phyloP scores from a whole-genome alignment of 495 filamentous ascomycete species.

The Durotheca rogersii region DNA sequence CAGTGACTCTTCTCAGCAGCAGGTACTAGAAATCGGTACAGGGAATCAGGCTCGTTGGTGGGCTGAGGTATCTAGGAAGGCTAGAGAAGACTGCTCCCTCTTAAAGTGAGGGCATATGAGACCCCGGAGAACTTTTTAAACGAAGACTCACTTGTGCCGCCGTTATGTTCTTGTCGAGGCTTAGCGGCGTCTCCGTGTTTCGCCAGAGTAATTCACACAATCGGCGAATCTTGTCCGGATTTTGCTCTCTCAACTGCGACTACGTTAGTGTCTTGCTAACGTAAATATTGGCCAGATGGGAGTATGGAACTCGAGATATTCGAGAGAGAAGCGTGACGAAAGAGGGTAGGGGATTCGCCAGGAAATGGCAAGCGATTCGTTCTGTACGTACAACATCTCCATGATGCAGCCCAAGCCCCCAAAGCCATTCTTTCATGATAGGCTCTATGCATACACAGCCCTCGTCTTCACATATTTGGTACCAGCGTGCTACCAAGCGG shows the following conservation, averaged over 20 bases:
- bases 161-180: conserved; percentile 28
- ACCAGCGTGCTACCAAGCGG: conserved; percentile 32
- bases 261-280: conserved; percentile 1
- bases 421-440: conserved; percentile 38
- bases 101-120: neutral
- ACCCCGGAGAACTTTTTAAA: neutral
- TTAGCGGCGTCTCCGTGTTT: conserved; percentile 30
- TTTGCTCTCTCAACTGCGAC: conserved; percentile 24
- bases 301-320: too few relatives aligned
- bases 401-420: conserved; percentile 27
- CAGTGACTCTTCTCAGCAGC: neutral
- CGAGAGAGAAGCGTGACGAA: too few relatives aligned
- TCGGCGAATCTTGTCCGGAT: conserved; percentile 33
- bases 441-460: conserved; percentile 34
- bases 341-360: neutral
- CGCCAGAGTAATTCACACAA: conserved; percentile 35
- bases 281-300: too few relatives aligned
- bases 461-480: conserved; percentile 33
- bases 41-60: neutral
- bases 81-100: neutral
- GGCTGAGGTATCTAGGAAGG: neutral
- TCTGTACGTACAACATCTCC: conserved; percentile 21
- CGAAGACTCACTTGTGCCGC: conserved; percentile 16
- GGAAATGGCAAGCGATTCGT: neutral
- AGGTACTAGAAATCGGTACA: neutral